Conservation (phyloP, 139 green algal genomes). For the Zygnema cylindricum region DNA sequence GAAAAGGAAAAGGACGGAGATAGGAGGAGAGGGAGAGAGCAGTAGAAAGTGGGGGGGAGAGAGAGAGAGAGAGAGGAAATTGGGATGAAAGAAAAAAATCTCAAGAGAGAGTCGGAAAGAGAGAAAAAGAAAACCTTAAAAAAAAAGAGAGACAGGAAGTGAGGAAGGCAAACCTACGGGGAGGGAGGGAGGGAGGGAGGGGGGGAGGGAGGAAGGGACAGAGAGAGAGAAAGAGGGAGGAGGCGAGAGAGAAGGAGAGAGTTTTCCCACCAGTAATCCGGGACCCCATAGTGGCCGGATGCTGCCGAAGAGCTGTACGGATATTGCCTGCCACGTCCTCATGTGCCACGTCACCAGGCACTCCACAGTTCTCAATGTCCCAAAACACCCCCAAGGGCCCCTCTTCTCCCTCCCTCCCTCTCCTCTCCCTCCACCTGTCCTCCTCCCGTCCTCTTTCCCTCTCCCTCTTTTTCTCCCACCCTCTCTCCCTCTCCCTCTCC, state of each 20-base stretch:
- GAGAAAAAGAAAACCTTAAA: not conserved
- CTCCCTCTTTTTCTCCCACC: not conserved
- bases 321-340: slow-evolving; percentile 48
- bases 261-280: slow-evolving; percentile 10
- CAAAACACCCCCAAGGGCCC: slow-evolving; percentile 51
- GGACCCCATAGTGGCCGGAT: slow-evolving; percentile 20
- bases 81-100: not conserved
- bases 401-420: not conserved
- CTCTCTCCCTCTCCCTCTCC: not conserved
- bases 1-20: not conserved
- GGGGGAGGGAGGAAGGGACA: not conserved
- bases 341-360: slow-evolving; percentile 29
- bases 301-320: slow-evolving; percentile 16
- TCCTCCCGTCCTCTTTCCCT: not conserved
- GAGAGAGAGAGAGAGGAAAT: not conserved
- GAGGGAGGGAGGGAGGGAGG: no score
- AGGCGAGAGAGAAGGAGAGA: not conserved
- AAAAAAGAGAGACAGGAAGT: not conserved
- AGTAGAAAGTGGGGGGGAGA: not conserved
- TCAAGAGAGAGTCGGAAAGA: not conserved
- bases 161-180: not conserved
- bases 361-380: slow-evolving; percentile 62
- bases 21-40: not conserved
- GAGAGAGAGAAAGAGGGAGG: not conserved
- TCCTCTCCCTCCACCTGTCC: not conserved